These are phyloP conservation scores for Fusarium acutatum DNA, from an alignment of 2,329 filamentous ascomycete species.

Conservation along the genomic window DNA sequence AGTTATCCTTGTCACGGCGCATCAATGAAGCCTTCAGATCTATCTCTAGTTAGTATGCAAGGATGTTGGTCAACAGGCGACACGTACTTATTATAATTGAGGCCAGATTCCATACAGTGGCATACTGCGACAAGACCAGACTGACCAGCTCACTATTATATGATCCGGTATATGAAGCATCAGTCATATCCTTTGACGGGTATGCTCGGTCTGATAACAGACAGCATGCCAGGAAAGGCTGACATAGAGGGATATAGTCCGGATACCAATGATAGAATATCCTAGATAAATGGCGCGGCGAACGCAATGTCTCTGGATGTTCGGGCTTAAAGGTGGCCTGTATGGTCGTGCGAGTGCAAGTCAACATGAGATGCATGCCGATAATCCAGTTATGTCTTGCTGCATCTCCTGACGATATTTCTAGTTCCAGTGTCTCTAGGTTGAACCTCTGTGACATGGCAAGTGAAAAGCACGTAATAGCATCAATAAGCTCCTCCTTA, in stretches of 20 bases:
- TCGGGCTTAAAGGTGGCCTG: neutral
- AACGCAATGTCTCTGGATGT: neutral
- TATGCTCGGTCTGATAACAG: neutral
- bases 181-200: neutral
- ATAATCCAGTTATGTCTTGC: neutral
- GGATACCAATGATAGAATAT: neutral
- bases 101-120: neutral
- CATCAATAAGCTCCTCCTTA: neutral
- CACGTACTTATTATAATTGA: neutral
- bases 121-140: neutral
- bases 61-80: accelerated
- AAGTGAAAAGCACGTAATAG: neutral
- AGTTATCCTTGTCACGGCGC: neutral
- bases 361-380: neutral
- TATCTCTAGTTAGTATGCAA: neutral
- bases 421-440: neutral
- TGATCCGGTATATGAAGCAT: neutral
- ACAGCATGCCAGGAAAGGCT: neutral
- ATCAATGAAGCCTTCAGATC: neutral
- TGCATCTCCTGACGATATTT: accelerated
- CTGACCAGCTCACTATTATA: neutral
- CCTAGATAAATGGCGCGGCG: neutral
- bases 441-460: neutral
- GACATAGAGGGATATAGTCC: neutral
- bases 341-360: neutral